Evolutionary conservation across 2,329 filamentous ascomycete genomes (phyloP).

Genomic region (Aspergillus latus): DNA sequence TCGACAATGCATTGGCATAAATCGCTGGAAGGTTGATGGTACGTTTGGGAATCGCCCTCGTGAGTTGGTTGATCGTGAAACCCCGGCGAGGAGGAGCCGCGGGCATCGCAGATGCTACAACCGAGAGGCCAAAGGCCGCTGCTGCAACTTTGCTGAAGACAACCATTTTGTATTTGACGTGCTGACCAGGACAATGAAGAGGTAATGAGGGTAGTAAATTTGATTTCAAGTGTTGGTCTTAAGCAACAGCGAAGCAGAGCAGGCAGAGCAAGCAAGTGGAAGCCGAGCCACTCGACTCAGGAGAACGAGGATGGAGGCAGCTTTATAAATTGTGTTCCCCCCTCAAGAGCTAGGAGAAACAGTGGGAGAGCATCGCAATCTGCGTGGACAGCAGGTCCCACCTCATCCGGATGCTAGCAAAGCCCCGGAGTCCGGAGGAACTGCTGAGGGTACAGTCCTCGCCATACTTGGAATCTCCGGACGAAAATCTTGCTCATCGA

Average conservation of each 20-base stretch:
- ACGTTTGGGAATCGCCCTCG: conserved; percentile 21
- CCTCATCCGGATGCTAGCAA: background rate
- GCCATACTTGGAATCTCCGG: conserved; percentile 2
- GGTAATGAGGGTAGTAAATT: conserved; percentile 7
- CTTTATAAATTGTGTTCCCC: conserved; percentile 28
- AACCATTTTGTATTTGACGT: conserved; percentile 30
- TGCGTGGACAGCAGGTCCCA: conserved; percentile 5
- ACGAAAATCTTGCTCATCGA: conserved; percentile 6
- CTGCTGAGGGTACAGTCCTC: background rate
- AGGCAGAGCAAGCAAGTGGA: conserved; percentile 16
- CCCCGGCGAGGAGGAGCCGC: conserved; percentile 25
- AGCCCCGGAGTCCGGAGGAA: too few relatives aligned
- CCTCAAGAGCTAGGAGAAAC: background rate
- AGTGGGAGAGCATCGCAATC: conserved; percentile 1
- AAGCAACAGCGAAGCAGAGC: background rate
- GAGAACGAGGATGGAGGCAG: conserved; percentile 10
- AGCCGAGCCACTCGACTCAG: conserved; percentile 9
- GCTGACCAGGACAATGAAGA: conserved; percentile 4
- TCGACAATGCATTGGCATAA: conserved; percentile 31
- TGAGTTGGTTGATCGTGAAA: conserved; percentile 36
- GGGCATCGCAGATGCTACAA: conserved; percentile 31
- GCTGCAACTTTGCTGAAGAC: conserved; percentile 34
- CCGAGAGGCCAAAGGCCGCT: conserved; percentile 28
- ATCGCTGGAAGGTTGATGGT: conserved; percentile 30
- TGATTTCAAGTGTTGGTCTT: background rate